These are phyloP conservation scores for Nannochloropsis salina DNA, from an alignment of 108 stramenopile genomes.

Conservation along the genomic window DNA sequence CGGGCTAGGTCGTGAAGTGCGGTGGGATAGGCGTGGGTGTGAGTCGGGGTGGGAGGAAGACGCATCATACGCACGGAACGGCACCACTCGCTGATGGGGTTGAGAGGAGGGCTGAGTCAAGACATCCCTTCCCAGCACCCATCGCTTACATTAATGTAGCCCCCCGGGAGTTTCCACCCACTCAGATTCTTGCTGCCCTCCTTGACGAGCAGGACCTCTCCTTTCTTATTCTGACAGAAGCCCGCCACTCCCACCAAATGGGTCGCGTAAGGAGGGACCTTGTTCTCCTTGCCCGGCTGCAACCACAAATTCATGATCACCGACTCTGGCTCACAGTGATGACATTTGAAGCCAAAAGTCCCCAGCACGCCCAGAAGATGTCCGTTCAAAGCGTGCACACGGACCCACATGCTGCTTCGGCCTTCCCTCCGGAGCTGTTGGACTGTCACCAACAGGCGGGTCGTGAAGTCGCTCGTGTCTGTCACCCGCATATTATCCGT, in stretches of 20 bases:
- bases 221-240: slow-evolving; percentile 6
- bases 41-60: neutral
- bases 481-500: slow-evolving; percentile 17
- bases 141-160: neutral
- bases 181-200: neutral
- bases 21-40: neutral
- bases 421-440: slow-evolving; percentile 9
- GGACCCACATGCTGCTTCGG: neutral
- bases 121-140: neutral
- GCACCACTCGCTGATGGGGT: neutral
- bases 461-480: slow-evolving; percentile 19
- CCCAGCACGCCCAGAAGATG: neutral
- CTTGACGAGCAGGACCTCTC: neutral
- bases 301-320: neutral
- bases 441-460: neutral
- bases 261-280: slow-evolving; percentile 41
- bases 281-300: neutral
- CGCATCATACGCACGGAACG: neutral
- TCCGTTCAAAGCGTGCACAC: neutral
- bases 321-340: slow-evolving; percentile 8
- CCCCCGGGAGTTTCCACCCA: slow-evolving; percentile 13
- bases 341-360: neutral
- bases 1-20: slow-evolving; percentile 24
- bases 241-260: slow-evolving; percentile 44
- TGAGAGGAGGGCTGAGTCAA: neutral